Conservation (phyloP, 2,329 filamentous ascomycete species). For the Xylaria sp. region DNA sequence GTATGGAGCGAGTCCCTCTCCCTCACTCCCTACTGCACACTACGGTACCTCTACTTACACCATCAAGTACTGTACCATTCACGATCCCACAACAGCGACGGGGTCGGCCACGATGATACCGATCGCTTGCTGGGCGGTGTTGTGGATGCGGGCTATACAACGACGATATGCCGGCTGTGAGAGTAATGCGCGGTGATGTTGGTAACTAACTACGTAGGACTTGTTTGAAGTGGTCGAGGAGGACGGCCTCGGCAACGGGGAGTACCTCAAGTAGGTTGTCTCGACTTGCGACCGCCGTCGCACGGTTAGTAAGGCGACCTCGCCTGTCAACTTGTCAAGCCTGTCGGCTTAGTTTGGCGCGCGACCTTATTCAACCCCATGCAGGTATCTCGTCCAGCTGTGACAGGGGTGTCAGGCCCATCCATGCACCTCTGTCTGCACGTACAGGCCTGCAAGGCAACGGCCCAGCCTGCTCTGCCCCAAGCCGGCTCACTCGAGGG, state of each 20-base stretch:
- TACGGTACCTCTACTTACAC: no score
- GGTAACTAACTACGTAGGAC: not conserved
- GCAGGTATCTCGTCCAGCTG: slow-evolving; percentile 29
- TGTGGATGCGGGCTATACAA: not conserved
- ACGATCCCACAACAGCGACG: not conserved
- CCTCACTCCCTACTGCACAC: not conserved
- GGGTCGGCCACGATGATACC: not conserved
- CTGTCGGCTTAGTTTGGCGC: slow-evolving; percentile 20
- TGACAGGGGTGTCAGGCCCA: slow-evolving; percentile 27
- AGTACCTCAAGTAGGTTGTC: slow-evolving; percentile 7
- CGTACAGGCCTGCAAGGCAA: slow-evolving; percentile 30
- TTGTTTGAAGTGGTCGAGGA: slow-evolving; percentile 14
- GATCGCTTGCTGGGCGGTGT: not conserved
- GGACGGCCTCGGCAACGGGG: not conserved
- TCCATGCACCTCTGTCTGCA: slow-evolving; percentile 15
- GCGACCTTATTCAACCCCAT: slow-evolving; percentile 21
- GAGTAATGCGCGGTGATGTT: slow-evolving; percentile 12
- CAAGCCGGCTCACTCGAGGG: slow-evolving; percentile 34
- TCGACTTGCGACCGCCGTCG: not conserved
- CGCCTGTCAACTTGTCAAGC: slow-evolving; percentile 7
- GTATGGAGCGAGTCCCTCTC: slow-evolving; percentile 17
- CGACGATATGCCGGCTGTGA: not conserved
- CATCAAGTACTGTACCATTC: not conserved
- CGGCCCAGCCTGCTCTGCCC: slow-evolving; percentile 34
- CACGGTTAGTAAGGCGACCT: slow-evolving; percentile 8